A percentile compares a stretch with the other conserved stretches of the same genome.
These are phyloP conservation scores for Acanthamoeba royreba DNA, from an alignment of 208 protist species.

Conservation along the genomic window DNA sequence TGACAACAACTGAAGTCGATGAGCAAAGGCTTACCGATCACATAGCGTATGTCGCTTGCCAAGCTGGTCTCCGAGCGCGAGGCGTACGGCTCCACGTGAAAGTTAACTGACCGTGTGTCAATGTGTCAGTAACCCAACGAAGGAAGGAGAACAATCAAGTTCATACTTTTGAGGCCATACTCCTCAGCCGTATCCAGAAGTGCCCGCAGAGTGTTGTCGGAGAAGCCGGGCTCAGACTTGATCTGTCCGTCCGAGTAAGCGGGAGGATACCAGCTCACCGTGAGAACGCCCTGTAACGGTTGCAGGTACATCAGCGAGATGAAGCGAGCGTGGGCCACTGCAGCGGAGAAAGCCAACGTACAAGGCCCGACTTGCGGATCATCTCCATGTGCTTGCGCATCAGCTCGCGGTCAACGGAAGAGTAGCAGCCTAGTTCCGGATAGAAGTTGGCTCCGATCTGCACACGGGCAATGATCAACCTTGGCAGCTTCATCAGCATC, in stretches of 20 bases:
- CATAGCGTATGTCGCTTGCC: neutral
- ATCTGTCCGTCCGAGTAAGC: neutral
- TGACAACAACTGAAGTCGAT: no score
- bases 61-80: neutral
- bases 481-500: neutral
- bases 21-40: neutral
- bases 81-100: neutral
- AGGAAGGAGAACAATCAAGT: neutral
- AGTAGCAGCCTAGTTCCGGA: slow-evolving; percentile 52
- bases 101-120: neutral
- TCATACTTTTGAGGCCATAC: neutral
- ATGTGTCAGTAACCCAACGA: neutral
- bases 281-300: neutral
- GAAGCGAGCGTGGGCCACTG: neutral
- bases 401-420: neutral
- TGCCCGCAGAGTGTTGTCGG: neutral
- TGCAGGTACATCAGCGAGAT: neutral
- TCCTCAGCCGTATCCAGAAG: neutral
- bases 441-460: slow-evolving; percentile 58
- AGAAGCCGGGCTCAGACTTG: neutral
- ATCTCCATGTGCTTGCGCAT: slow-evolving; percentile 40
- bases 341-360: neutral
- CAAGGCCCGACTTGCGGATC: slow-evolving; percentile 3
- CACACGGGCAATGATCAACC: neutral
- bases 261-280: slow-evolving; percentile 44